These are phyloP conservation scores for Suhomyces choctaworum DNA, from an alignment of 1,139 yeast genomes.

Conservation along the genomic window DNA sequence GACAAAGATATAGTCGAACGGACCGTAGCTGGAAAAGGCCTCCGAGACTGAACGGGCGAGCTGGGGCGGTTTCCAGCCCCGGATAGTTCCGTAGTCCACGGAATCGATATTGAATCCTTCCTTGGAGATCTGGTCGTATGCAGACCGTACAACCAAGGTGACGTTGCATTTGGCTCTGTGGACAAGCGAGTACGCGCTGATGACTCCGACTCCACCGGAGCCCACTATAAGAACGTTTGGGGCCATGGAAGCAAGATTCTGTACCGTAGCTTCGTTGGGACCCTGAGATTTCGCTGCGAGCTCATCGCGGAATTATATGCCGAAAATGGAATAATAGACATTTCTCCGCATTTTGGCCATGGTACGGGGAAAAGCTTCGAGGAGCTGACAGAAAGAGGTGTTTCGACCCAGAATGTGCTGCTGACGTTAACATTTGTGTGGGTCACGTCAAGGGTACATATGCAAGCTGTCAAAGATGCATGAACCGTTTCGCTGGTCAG, in stretches of 20 bases:
- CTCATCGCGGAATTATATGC: no score
- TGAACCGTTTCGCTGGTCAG: no score
- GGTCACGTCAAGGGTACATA: no score
- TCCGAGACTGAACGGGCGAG: slow-evolving; percentile 45
- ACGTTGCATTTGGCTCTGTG: slow-evolving; percentile 32
- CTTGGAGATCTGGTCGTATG: slow-evolving; percentile 51
- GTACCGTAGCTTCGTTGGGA: no score
- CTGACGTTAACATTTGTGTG: no score
- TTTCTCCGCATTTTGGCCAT: no score
- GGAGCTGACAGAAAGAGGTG: no score
- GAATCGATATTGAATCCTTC: slow-evolving; percentile 64
- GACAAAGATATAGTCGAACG: slow-evolving; percentile 66
- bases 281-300: no score
- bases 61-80: slow-evolving; percentile 55
- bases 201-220: slow-evolving; percentile 37
- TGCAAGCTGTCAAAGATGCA: no score
- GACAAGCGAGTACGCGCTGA: slow-evolving; percentile 22
- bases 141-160: slow-evolving; percentile 66
- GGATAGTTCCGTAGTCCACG: slow-evolving; percentile 56
- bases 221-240: slow-evolving; percentile 44
- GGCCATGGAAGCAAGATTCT: background rate
- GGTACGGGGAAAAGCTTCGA: no score
- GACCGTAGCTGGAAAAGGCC: slow-evolving; percentile 44
- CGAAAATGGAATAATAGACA: no score
- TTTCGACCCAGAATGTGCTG: no score